Conservation (phyloP, 2,329 filamentous ascomycete species). For the Trichothecium sympodiale region DNA sequence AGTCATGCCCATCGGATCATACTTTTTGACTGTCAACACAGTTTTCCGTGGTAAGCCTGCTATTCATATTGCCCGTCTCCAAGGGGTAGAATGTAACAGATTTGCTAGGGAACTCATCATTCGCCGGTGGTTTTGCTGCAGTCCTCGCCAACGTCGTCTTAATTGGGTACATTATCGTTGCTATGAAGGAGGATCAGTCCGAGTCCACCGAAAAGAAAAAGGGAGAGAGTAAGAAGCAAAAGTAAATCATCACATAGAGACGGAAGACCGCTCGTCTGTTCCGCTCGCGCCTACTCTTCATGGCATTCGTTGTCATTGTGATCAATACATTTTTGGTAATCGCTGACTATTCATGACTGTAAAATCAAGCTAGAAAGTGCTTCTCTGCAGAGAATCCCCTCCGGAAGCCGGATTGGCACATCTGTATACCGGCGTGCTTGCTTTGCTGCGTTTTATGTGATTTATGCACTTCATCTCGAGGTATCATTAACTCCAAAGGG, state of each 20-base stretch:
- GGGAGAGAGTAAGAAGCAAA: conserved; percentile 37
- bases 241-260: neutral
- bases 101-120: conserved; percentile 69
- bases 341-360: no score
- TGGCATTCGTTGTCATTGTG: no score
- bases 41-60: conserved; percentile 60
- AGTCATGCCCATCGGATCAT: conserved; percentile 73
- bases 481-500: no score
- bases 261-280: no score
- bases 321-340: no score
- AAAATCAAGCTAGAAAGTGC: no score
- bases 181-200: conserved; percentile 72
- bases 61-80: neutral
- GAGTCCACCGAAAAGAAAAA: conserved; percentile 32
- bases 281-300: no score
- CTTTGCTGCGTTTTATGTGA: no score
- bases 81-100: conserved; percentile 5
- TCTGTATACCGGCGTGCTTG: no score
- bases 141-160: conserved; percentile 86
- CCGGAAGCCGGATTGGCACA: no score
- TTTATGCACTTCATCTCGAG: no score
- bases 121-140: conserved; percentile 74
- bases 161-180: conserved; percentile 81
- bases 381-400: no score
- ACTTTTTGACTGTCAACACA: conserved; percentile 68